Evolutionary conservation across 192 early-diverging fungal genomes (phyloP).

Genomic region (Coemansia reversa): DNA sequence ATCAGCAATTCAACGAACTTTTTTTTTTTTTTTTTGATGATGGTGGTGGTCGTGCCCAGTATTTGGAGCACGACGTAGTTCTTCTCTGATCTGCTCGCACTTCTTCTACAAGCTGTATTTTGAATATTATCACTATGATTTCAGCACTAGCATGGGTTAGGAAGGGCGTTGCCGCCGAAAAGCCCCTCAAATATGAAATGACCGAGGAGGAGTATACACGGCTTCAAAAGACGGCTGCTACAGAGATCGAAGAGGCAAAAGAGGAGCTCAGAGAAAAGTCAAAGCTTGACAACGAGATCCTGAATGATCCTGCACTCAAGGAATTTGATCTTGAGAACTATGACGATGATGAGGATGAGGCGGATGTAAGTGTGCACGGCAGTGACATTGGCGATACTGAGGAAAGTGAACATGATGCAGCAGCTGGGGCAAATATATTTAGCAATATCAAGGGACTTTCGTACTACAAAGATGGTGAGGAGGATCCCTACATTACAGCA

Average conservation of each 20-base stretch:
- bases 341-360: constrained; percentile 69
- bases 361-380: constrained; percentile 33
- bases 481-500: constrained; percentile 84
- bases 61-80: too few relatives aligned
- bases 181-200: constrained; percentile 78
- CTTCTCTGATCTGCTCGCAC: too few relatives aligned
- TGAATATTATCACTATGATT: constrained; percentile 64
- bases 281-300: constrained; percentile 25
- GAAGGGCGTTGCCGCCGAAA: constrained; percentile 83
- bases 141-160: constrained; percentile 90
- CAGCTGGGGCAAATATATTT: constrained; percentile 64
- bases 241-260: constrained; percentile 64
- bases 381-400: constrained; percentile 40
- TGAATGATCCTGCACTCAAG: constrained; percentile 63
- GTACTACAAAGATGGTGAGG: constrained; percentile 72
- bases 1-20: neutral
- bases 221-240: constrained; percentile 69
- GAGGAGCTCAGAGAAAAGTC: constrained; percentile 55
- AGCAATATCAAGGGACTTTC: constrained; percentile 85
- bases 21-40: constrained; percentile 14
- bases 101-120: neutral
- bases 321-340: constrained; percentile 94
- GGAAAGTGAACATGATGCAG: constrained; percentile 12
- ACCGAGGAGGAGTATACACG: constrained; percentile 86
- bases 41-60: neutral